Evolutionary conservation across 1,284 basidiomycete species (phyloP), one percentile per base, ranked within the genome.

Genomic region (Ganoderma sinense): DNA sequence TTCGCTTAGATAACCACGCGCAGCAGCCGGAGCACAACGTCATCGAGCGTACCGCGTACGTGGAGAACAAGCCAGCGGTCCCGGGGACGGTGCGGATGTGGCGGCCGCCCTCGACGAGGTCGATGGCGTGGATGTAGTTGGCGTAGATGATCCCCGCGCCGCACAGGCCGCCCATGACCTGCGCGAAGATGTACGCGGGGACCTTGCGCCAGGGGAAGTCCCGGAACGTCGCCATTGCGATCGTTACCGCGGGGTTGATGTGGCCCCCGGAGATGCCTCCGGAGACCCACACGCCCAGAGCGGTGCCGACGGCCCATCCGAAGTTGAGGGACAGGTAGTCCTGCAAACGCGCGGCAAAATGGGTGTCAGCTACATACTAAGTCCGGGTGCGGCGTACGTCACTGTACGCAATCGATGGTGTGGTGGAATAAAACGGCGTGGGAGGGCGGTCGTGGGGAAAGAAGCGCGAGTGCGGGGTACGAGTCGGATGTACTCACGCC

Each of bases 161-260:
- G 59, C 87, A 83, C 20, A 94, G 78, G 2, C 84, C 94, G 43
- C 94, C 95, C 33, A 95, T 78, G 11, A 92, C 72, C 79, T 96
- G 94, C 0, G 92, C 87, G 48, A 89, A 75, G 63, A 94, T 87
- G 77, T 92, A 96, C 73, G 77, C 83, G 0, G 93, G 91, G 0
- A 95, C 92, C 77, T 95, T 95, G 70, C 86, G 87, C 88, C 90
- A 91, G 1, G 95, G 92, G 80, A 96, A 95, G 63, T 85, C 85
- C 68, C 94, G 88, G 76, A 89, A 89, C 6, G 88, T 82, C 0
- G 92, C 92, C 59, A 94, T 75, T 6, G 89, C 84, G 45, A 95
- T 76, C 2, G 94, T 95, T 16, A 94, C 92, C 31, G 91, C 92
- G 58, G 93, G 93, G 76, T 94, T 94, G 72, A 94, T 87, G 76